Evolutionary conservation across 2,329 filamentous ascomycete genomes (phyloP).

Genomic region (Arthrobotrys entomopaga): DNA sequence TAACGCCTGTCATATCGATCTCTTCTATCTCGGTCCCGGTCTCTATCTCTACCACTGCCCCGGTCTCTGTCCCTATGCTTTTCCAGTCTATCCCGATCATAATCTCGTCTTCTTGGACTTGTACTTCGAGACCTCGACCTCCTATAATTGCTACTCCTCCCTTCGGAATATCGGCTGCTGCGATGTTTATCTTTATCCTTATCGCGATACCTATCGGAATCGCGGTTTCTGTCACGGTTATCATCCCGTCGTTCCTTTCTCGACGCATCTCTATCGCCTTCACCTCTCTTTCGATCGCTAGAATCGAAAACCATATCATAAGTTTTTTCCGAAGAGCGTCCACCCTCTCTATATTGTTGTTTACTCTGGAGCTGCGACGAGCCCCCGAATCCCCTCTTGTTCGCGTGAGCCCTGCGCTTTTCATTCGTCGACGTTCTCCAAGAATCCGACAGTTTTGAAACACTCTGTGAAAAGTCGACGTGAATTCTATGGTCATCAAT

Average conservation of each 20-base stretch:
- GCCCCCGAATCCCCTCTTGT: conserved; percentile 85
- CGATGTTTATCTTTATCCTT: conserved; percentile 61
- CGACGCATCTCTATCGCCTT: conserved; percentile 60
- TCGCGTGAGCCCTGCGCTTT: conserved; percentile 72
- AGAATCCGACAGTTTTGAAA: conserved; percentile 82
- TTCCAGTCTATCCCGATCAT: conserved; percentile 38
- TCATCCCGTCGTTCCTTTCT: conserved; percentile 60
- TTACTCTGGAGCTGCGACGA: conserved; percentile 88
- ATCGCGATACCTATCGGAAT: conserved; percentile 60
- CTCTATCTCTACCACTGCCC: conserved; percentile 3
- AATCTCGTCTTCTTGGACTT: conserved; percentile 29
- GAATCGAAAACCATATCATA: conserved; percentile 87
- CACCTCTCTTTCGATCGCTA: conserved; percentile 71
- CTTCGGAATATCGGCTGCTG: conserved; percentile 1
- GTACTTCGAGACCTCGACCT: conserved; percentile 40
- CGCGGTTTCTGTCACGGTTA: conserved; percentile 62
- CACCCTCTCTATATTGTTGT: conserved; percentile 82
- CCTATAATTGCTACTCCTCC: conserved; percentile 9
- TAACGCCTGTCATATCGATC: conserved; percentile 42
- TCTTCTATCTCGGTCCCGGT: conserved; percentile 60
- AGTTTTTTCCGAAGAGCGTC: conserved; percentile 60
- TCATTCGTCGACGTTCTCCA: conserved; percentile 88
- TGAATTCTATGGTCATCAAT: conserved; percentile 98
- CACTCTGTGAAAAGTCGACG: conserved; percentile 97
- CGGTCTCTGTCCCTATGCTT: conserved; percentile 39